These are phyloP conservation scores for Cercospora zeae-maydis DNA, from an alignment of 2,329 filamentous ascomycete genomes.

Conservation along the genomic window DNA sequence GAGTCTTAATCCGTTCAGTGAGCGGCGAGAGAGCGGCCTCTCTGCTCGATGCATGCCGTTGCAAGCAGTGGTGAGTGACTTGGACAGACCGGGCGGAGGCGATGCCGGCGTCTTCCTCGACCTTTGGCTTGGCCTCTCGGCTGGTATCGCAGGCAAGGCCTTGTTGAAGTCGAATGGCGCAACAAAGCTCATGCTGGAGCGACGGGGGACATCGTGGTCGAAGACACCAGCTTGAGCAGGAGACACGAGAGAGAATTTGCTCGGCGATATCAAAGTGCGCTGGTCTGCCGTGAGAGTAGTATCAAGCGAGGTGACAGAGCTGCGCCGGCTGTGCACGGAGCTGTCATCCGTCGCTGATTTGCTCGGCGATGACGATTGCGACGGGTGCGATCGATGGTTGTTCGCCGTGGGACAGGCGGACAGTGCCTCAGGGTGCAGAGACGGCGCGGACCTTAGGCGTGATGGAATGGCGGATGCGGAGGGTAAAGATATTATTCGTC, in stretches of 20 bases:
- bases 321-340: constrained; percentile 41
- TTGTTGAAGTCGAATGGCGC: constrained; percentile 12
- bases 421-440: not conserved
- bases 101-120: not conserved
- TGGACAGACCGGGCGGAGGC: not conserved
- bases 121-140: constrained; percentile 1
- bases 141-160: constrained; percentile 18
- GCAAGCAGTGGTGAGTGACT: not conserved
- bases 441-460: not conserved
- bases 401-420: not conserved
- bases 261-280: constrained; percentile 1
- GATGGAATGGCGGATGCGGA: not conserved
- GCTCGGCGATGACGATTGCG: constrained; percentile 36
- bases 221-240: constrained; percentile 11
- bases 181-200: constrained; percentile 7
- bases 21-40: constrained; percentile 3
- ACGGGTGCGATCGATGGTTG: constrained; percentile 16
- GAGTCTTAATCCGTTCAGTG: constrained; percentile 25
- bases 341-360: constrained; percentile 37
- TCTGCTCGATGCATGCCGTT: not conserved
- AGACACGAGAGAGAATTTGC: constrained; percentile 14
- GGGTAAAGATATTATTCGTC: not conserved
- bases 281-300: constrained; percentile 15
- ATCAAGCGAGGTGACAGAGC: constrained; percentile 27
- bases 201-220: constrained; percentile 5